These are phyloP conservation scores for Neophaeococcomyces mojaviensis DNA, from an alignment of 2,329 filamentous ascomycete species.

Conservation along the genomic window DNA sequence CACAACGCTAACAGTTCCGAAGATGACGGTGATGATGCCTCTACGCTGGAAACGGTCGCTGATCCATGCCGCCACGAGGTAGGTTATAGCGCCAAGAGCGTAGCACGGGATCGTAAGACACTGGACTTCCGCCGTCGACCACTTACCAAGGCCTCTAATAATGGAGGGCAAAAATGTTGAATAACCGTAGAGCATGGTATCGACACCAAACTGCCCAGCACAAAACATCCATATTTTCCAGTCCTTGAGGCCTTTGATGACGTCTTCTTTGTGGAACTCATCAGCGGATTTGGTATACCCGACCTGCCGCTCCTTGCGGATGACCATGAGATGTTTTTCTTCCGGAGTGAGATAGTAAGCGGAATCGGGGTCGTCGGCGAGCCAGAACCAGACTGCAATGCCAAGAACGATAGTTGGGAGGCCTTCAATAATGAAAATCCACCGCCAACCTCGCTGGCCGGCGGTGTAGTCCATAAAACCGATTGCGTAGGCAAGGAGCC, in stretches of 20 bases:
- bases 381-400: conserved; percentile 36
- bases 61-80: conserved; percentile 57
- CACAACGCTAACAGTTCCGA: conserved; percentile 55
- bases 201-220: conserved; percentile 62
- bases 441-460: conserved; percentile 29
- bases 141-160: conserved; percentile 60
- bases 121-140: conserved; percentile 60
- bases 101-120: conserved; percentile 74
- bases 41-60: conserved; percentile 62
- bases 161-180: conserved; percentile 57
- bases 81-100: conserved; percentile 61
- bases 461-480: conserved; percentile 45
- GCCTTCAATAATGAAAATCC: conserved; percentile 48
- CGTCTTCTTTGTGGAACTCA: conserved; percentile 55
- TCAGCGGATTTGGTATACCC: conserved; percentile 43
- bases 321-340: conserved; percentile 48
- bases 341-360: conserved; percentile 36
- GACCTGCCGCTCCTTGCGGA: conserved; percentile 44
- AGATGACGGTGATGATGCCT: conserved; percentile 56
- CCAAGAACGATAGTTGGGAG: conserved; percentile 39
- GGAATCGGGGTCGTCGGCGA: conserved; percentile 40
- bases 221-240: conserved; percentile 70
- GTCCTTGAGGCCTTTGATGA: conserved; percentile 59
- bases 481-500: conserved; percentile 45
- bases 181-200: conserved; percentile 66